phyloP scores from a whole-genome alignment of 2,329 filamentous ascomycete species.

The Coniochaeta sp. region DNA sequence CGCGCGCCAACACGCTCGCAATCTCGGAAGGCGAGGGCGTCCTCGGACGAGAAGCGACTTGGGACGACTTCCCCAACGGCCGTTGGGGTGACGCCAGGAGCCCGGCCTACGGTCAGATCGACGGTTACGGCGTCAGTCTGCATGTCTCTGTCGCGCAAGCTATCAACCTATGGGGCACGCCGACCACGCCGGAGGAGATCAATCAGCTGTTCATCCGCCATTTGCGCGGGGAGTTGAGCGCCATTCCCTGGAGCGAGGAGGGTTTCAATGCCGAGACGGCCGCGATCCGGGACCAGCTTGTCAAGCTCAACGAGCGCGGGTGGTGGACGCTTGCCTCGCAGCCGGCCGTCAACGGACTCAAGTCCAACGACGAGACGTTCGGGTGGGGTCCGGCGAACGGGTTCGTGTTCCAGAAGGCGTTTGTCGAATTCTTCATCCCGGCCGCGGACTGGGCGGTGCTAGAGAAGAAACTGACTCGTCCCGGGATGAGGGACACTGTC shows the following conservation, averaged over 20 bases:
- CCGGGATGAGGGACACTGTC: slow-evolving; percentile 57
- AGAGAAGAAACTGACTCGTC: slow-evolving; percentile 49
- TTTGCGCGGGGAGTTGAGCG: slow-evolving; percentile 68
- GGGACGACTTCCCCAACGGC: slow-evolving; percentile 97
- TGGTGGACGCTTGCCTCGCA: slow-evolving; percentile 98
- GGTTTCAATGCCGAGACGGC: slow-evolving; percentile 76
- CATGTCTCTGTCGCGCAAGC: slow-evolving; percentile 85
- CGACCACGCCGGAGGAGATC: slow-evolving; percentile 63
- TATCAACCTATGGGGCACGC: slow-evolving; percentile 76
- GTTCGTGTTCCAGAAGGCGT: slow-evolving; percentile 97
- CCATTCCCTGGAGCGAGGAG: slow-evolving; percentile 92
- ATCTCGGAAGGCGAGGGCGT: slow-evolving; percentile 91
- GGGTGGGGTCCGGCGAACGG: slow-evolving; percentile 91
- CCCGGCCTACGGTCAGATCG: slow-evolving; percentile 91
- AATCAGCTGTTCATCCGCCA: slow-evolving; percentile 74
- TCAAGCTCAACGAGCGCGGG: slow-evolving; percentile 68
- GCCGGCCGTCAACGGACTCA: slow-evolving; percentile 81
- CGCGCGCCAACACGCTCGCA: slow-evolving; percentile 75
- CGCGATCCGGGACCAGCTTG: slow-evolving; percentile 68
- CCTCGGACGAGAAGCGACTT: slow-evolving; percentile 88
- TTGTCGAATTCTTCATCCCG: slow-evolving; percentile 92
- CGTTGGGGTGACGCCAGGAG: slow-evolving; percentile 91
- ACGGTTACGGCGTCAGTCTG: slow-evolving; percentile 94
- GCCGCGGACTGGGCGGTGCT: slow-evolving; percentile 63
- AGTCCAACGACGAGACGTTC: slow-evolving; percentile 69